Conservation (phyloP, 768 basidiomycete genomes). For the Lactifluus pinguis region DNA sequence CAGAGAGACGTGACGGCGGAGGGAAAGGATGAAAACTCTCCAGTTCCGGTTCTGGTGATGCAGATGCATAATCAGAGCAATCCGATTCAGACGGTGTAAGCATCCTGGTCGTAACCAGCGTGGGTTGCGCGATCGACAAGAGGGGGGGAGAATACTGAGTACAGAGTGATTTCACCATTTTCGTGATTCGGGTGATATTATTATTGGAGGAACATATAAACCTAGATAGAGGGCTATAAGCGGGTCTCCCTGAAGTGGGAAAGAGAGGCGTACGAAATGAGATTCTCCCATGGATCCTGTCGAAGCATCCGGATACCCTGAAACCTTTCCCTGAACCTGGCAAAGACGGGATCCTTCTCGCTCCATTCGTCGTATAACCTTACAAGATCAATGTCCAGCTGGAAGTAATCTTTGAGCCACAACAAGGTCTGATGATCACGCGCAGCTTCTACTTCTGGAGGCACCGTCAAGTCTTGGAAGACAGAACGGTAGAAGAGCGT, state of each 20-base stretch:
- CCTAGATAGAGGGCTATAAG: conserved; percentile 30
- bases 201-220: conserved; percentile 99
- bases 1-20: conserved; percentile 55
- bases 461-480: conserved; percentile 40
- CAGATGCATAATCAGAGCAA: conserved; percentile 6
- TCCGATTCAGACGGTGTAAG: conserved; percentile 18
- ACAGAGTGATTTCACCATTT: conserved; percentile 84
- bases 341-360: conserved; percentile 64
- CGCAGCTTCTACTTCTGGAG: conserved; percentile 26
- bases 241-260: neutral
- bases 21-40: conserved; percentile 77
- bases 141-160: conserved; percentile 64
- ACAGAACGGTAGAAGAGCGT: conserved; percentile 63
- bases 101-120: conserved; percentile 24
- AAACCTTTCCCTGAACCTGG: conserved; percentile 50
- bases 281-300: conserved; percentile 95
- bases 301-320: conserved; percentile 80
- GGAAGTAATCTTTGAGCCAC: conserved; percentile 85
- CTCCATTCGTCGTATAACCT: conserved; percentile 73
- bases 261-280: conserved; percentile 65
- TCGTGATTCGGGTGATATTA: conserved; percentile 89
- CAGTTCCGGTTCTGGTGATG: conserved; percentile 16
- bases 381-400: conserved; percentile 66
- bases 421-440: conserved; percentile 56
- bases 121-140: conserved; percentile 37